Percentiles rank a stretch among this genome's conserved stretches.
Evolutionary conservation across 2,329 filamentous ascomycete species (phyloP).

Genomic region (Aspergillus nomiae): DNA sequence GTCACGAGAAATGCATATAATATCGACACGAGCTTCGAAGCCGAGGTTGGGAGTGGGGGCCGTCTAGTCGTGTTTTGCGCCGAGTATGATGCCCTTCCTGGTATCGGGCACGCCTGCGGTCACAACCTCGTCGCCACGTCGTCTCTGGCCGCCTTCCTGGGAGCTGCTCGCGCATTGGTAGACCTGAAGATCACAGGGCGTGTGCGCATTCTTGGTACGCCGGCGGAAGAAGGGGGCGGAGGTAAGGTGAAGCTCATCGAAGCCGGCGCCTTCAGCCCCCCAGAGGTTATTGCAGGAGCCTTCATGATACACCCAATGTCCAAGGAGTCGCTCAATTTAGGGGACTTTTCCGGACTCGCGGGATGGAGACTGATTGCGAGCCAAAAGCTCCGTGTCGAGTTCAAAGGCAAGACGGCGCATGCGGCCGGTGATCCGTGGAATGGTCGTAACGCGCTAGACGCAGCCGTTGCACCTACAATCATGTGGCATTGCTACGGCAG

Average conservation of each 20-base stretch:
- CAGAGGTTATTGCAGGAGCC: slow-evolving; percentile 16
- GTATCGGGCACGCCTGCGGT: slow-evolving; percentile 29
- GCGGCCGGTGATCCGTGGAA: no score
- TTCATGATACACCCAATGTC: no score
- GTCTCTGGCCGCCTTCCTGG: background rate
- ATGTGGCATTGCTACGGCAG: slow-evolving; percentile 54
- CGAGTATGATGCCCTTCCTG: slow-evolving; percentile 34
- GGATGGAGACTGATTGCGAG: no score
- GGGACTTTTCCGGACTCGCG: no score
- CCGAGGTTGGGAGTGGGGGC: no score
- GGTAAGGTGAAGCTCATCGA: slow-evolving; percentile 38
- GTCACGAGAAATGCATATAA: no score
- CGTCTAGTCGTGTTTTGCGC: slow-evolving; percentile 19
- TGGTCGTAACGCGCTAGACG: no score
- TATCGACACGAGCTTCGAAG: no score
- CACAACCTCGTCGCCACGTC: slow-evolving; percentile 27
- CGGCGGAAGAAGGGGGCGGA: slow-evolving; percentile 30
- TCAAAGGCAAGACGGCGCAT: no score
- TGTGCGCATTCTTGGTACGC: slow-evolving; percentile 29
- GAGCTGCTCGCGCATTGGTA: no score
- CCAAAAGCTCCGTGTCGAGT: no score
- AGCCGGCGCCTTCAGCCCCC: slow-evolving; percentile 37
- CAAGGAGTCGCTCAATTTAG: no score
- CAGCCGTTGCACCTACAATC: slow-evolving; percentile 32
- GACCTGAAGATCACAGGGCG: slow-evolving; percentile 12